A percentile compares a stretch with the other conserved stretches of the same genome.
phyloP scores from a whole-genome alignment of 2,329 filamentous ascomycete species.

The Alternaria atra region DNA sequence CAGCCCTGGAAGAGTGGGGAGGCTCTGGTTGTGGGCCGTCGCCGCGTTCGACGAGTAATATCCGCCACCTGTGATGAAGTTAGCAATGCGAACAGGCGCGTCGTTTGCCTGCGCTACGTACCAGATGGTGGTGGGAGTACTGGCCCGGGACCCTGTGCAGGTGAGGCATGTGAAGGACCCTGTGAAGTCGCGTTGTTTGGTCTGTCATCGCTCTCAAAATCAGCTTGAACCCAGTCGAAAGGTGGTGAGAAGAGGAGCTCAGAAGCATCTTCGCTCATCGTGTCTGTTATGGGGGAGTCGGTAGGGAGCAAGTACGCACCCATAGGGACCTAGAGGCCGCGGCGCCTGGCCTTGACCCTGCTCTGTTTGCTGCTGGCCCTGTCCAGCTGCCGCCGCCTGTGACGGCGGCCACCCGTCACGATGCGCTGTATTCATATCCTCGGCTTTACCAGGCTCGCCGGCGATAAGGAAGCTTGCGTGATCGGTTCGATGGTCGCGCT shows the following conservation, averaged over 20 bases:
- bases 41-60: slow-evolving; percentile 54
- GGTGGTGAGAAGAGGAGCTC: slow-evolving; percentile 18
- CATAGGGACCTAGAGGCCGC: slow-evolving; percentile 48
- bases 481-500: slow-evolving; percentile 26
- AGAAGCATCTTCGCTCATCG: slow-evolving; percentile 28
- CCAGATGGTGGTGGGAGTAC: slow-evolving; percentile 53
- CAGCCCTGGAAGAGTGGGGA: slow-evolving; percentile 57
- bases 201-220: slow-evolving; percentile 31
- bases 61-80: slow-evolving; percentile 38
- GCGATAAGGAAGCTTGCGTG: slow-evolving; percentile 34
- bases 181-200: slow-evolving; percentile 45
- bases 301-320: slow-evolving; percentile 37
- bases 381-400: slow-evolving; percentile 59
- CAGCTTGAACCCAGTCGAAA: slow-evolving; percentile 27
- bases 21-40: slow-evolving; percentile 51
- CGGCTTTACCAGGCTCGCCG: slow-evolving; percentile 43
- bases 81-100: slow-evolving; percentile 23
- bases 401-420: slow-evolving; percentile 54
- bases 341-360: slow-evolving; percentile 45
- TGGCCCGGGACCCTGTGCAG: slow-evolving; percentile 47
- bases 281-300: slow-evolving; percentile 14
- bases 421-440: slow-evolving; percentile 52
- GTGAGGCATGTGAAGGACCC: slow-evolving; percentile 45
- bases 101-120: slow-evolving; percentile 33
- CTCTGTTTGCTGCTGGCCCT: slow-evolving; percentile 52